These are phyloP conservation scores for Xylariaceae sp. DNA, from an alignment of 2,329 filamentous ascomycete genomes.

Conservation along the genomic window DNA sequence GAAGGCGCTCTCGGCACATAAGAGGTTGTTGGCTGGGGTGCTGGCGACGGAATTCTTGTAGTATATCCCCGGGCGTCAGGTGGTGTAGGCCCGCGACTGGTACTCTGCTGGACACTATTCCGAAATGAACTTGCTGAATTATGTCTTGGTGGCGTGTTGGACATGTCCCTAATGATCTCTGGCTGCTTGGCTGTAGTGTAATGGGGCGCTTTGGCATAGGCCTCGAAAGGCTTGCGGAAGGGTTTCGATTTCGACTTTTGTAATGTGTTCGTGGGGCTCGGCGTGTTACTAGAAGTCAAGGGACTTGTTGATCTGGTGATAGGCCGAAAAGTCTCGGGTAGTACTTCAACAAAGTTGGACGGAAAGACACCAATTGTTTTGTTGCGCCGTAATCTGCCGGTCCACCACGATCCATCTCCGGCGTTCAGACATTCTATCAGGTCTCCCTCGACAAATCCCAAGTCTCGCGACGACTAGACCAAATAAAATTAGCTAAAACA, in stretches of 20 bases:
- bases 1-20: slow-evolving; percentile 34
- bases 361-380: slow-evolving; percentile 90
- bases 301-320: slow-evolving; percentile 64
- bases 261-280: slow-evolving; percentile 56
- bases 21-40: slow-evolving; percentile 21
- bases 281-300: slow-evolving; percentile 58
- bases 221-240: slow-evolving; percentile 68
- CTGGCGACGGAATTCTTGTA: slow-evolving; percentile 31
- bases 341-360: slow-evolving; percentile 93
- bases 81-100: slow-evolving; percentile 25
- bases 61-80: slow-evolving; percentile 26
- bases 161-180: slow-evolving; percentile 53
- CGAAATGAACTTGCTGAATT: slow-evolving; percentile 45
- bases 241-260: slow-evolving; percentile 64
- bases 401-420: slow-evolving; percentile 98
- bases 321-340: slow-evolving; percentile 84
- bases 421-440: slow-evolving; percentile 98
- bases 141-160: slow-evolving; percentile 40
- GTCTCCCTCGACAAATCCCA: slow-evolving; percentile 97
- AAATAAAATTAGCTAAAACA: slow-evolving; percentile 18
- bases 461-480: slow-evolving; percentile 78
- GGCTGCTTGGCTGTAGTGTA: slow-evolving; percentile 66
- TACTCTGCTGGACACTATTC: slow-evolving; percentile 27
- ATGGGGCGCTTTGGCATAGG: slow-evolving; percentile 67
- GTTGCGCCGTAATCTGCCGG: slow-evolving; percentile 86